These are phyloP conservation scores for Fraxinus floribunda DNA, from an alignment of 305 asterid species.

Conservation along the genomic window DNA sequence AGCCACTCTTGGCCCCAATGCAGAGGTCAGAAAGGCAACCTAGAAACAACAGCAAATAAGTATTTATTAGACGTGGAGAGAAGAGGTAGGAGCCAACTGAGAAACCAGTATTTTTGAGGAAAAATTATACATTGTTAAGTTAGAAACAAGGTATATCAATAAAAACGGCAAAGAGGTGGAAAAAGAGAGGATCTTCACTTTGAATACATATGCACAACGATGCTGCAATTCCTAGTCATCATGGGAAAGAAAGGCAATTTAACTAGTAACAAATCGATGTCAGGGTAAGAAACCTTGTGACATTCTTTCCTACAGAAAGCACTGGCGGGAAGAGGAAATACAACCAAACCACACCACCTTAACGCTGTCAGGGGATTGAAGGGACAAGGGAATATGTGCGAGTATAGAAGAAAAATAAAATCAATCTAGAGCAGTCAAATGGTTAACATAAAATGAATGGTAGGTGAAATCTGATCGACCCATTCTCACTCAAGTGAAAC, in stretches of 20 bases:
- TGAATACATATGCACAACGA: not conserved
- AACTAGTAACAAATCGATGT: constrained; percentile 3
- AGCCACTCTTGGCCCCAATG: constrained; percentile 97
- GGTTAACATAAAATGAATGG: not conserved
- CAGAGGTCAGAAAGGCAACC: constrained; percentile 93
- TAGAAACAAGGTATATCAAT: constrained; percentile 4
- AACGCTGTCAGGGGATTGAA: constrained; percentile 1
- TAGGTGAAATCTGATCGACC: not conserved
- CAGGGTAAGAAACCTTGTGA: not conserved
- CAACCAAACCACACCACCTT: not conserved
- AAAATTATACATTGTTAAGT: constrained; percentile 10
- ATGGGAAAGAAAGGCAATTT: not conserved
- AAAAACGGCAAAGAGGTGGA: not conserved
- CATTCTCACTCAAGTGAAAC: not conserved
- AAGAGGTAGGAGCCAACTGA: not conserved
- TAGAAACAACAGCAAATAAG: constrained; percentile 36
- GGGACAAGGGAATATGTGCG: constrained; percentile 6
- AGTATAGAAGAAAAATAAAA: not conserved
- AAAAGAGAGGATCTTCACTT: constrained; percentile 11
- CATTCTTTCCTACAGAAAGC: constrained; percentile 3
- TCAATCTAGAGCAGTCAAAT: not conserved
- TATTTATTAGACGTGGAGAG: constrained; percentile 1
- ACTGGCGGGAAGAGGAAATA: constrained; percentile 1
- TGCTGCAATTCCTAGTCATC: not conserved
- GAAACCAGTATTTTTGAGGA: not conserved